A percentile compares a stretch with the other conserved stretches of the same genome.
phyloP scores from a whole-genome alignment of 495 filamentous ascomycete genomes.

The Trichoderma erinaceum region DNA sequence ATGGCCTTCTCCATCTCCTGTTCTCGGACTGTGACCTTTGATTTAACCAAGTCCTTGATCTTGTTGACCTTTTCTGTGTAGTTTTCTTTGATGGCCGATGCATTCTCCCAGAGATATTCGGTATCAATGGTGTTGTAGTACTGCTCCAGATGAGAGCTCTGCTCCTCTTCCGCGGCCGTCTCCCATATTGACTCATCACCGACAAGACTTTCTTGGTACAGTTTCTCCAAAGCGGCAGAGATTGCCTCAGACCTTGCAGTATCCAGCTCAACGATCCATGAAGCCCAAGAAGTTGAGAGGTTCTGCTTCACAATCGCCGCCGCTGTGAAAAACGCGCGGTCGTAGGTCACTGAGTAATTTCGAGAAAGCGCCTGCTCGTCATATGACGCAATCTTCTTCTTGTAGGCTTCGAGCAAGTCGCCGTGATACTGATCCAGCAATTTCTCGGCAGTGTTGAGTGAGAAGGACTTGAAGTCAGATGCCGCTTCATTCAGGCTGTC shows the following conservation, averaged over 20 bases:
- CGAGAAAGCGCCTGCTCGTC: background rate
- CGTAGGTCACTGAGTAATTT: conserved; percentile 9
- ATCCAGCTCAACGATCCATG: background rate
- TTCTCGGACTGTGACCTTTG: background rate
- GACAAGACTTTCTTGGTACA: background rate
- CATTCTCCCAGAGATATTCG: conserved; percentile 1
- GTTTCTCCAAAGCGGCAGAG: background rate
- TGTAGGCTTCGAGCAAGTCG: conserved; percentile 2
- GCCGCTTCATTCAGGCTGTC: background rate
- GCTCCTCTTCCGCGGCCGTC: conserved; percentile 2
- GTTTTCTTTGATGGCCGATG: background rate
- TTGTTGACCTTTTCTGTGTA: conserved; percentile 10
- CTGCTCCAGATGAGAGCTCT: background rate
- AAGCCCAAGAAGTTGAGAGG: background rate
- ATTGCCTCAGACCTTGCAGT: background rate
- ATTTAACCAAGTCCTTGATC: background rate
- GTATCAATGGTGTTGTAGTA: conserved; percentile 9
- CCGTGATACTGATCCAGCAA: background rate
- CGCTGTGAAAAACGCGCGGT: conserved; percentile 5
- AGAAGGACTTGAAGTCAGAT: background rate
- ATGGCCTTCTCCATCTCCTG: background rate
- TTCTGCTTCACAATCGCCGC: background rate
- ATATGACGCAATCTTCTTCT: background rate
- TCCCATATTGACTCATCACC: conserved; percentile 7
- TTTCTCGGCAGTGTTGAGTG: background rate